phyloP scores from a whole-genome alignment of 148 eudicot species.

The Rhododendron mucronatum region DNA sequence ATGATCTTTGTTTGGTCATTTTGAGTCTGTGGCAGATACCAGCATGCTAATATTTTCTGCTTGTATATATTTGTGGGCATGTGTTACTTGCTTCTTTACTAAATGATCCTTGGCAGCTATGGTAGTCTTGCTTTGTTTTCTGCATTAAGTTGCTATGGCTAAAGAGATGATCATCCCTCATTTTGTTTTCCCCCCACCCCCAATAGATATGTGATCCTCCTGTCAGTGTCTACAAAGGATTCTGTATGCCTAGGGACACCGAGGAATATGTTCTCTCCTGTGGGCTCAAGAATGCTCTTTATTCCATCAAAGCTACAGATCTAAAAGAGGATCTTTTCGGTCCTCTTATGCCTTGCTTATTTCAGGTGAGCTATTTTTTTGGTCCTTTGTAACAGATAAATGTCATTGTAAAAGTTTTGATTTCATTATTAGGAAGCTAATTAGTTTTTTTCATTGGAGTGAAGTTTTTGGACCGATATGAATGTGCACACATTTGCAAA shows the following conservation, averaged over 20 bases:
- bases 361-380: slow-evolving; percentile 38
- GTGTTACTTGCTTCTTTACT: slow-evolving; percentile 1
- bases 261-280: slow-evolving; percentile 58
- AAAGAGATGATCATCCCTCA: not conserved
- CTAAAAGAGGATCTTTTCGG: slow-evolving; percentile 69
- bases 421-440: not conserved
- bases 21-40: not conserved
- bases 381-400: not conserved
- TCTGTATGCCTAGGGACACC: slow-evolving; percentile 57
- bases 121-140: not conserved
- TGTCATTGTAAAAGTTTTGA: not conserved
- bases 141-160: not conserved
- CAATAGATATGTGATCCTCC: slow-evolving; percentile 72
- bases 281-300: slow-evolving; percentile 81
- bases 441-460: not conserved
- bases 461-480: not conserved
- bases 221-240: slow-evolving; percentile 79
- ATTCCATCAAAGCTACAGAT: slow-evolving; percentile 81
- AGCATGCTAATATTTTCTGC: not conserved
- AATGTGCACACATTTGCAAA: not conserved
- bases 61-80: not conserved
- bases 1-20: not conserved
- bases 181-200: not conserved
- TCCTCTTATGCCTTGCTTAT: slow-evolving; percentile 57
- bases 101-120: not conserved